Conservation (phyloP, 2,329 filamentous ascomycete genomes). For the Colletotrichum lentis region DNA sequence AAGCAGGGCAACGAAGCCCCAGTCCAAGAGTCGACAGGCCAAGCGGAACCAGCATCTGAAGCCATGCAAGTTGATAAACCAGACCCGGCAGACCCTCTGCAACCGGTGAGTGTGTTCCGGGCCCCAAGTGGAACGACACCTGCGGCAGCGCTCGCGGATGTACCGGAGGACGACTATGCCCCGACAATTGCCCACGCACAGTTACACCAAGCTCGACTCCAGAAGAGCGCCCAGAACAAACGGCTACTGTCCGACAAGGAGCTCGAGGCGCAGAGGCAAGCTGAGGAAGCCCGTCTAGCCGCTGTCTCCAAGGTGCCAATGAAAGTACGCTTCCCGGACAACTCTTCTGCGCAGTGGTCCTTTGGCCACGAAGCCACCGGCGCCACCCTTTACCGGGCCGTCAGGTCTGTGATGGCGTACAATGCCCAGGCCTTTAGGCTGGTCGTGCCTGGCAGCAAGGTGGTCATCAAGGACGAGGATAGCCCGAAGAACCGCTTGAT, state of each 20-base stretch:
- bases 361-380: constrained; percentile 75
- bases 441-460: constrained; percentile 66
- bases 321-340: constrained; percentile 88
- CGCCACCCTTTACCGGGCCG: constrained; percentile 75
- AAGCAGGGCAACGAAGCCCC: not conserved
- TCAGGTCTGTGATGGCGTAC: constrained; percentile 74
- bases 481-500: constrained; percentile 68
- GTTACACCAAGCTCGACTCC: constrained; percentile 74
- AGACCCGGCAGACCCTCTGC: constrained; percentile 48
- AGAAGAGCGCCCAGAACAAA: constrained; percentile 71
- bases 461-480: constrained; percentile 57
- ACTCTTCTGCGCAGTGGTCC: constrained; percentile 77
- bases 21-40: not conserved
- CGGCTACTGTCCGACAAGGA: constrained; percentile 86
- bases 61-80: constrained; percentile 44
- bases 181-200: constrained; percentile 80
- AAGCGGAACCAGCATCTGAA: constrained; percentile 31
- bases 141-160: constrained; percentile 71
- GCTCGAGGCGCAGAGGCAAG: constrained; percentile 72
- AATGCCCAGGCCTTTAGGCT: constrained; percentile 75
- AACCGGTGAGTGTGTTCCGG: constrained; percentile 75
- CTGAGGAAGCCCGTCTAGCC: constrained; percentile 70
- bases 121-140: constrained; percentile 80
- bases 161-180: constrained; percentile 78
- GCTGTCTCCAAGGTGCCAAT: constrained; percentile 74